A percentile compares a stretch with the other conserved stretches of the same genome.
Evolutionary conservation across 2,329 filamentous ascomycete species (phyloP).

Genomic region (Xylaria sp.): DNA sequence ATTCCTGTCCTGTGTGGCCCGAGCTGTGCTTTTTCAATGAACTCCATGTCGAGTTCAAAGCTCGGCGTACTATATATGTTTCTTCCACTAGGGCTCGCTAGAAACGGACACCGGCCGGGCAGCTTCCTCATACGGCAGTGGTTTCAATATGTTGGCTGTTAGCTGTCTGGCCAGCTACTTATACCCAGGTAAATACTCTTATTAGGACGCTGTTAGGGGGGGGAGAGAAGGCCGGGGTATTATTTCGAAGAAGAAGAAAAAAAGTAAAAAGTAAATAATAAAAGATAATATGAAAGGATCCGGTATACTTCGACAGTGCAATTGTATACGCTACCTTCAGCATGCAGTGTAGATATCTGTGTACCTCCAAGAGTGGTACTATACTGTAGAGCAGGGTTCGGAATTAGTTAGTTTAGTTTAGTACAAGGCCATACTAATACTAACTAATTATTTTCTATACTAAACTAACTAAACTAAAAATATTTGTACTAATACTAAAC

Average conservation of each 20-base stretch:
- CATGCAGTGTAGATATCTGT: background rate
- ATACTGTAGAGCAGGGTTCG: background rate
- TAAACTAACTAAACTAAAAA: no score
- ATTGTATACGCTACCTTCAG: background rate
- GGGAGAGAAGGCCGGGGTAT: background rate
- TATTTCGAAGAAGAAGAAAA: background rate
- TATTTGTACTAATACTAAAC: no score
- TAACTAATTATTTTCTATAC: no score
- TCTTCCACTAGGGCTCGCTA: background rate
- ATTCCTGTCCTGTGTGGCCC: background rate
- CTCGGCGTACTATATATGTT: background rate
- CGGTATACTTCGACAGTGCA: background rate
- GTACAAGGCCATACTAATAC: no score
- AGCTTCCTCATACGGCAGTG: constrained; percentile 10
- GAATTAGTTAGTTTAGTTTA: no score
- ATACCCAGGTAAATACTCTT: background rate
- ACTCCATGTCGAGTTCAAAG: background rate
- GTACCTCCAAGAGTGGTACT: background rate
- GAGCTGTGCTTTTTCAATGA: background rate
- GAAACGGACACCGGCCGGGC: background rate
- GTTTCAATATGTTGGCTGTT: background rate
- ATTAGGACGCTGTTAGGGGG: background rate
- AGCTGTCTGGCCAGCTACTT: background rate
- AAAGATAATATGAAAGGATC: background rate
- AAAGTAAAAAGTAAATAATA: background rate